Evolutionary conservation across 306 rosid species (phyloP), one percentile per base, ranked within the genome.

Genomic region (Arachis hypogaea): DNA sequence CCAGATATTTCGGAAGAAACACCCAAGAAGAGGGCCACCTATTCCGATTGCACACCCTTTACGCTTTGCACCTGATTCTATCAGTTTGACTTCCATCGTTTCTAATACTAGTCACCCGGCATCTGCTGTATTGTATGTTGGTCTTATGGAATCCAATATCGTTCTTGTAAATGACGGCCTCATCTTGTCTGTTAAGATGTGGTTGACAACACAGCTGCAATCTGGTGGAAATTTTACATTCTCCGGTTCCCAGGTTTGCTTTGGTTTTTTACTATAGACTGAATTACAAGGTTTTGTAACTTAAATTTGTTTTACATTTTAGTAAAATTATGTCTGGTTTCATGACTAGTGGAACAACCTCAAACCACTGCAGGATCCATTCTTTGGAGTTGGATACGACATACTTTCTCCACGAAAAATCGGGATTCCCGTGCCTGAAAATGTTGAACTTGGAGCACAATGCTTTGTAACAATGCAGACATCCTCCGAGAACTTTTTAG

Each of bases 1-100:
- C 65, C 98, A 93, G 88, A 86, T 93, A 77, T 93, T 93, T 70
- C 92, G 91, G 58, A 93, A 93, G 85, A 93, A 91, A 75, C 98
- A 93, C 78, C 96, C 97, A 50, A 89, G 98, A 84, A 86, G 98
- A 86, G 98, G 98, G 76, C 98, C 96, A 6, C 98, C 98, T 44
- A 85, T 93, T 81, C 98, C 98, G 57, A 93, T 93, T 82, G 94
- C 96, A 49, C 98, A 91, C 86, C 98, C 98, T 49, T 72, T 93
- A 81, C 73, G 78, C 86, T 93, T 91, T 78, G 97, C 98, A 49
- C 98, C 97, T 50, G 87, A 83, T 81, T 93, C 98, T 36, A 93
- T 93, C 73, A 88, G 77, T 73, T 83, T 93, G 88, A 91, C 94
- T 68, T 93, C 98, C 54, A 59, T 89, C 80, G 83, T 86, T 66